phyloP scores from a whole-genome alignment of 371 early-diverging fungal species.

The Rhizopus stolonifer region DNA sequence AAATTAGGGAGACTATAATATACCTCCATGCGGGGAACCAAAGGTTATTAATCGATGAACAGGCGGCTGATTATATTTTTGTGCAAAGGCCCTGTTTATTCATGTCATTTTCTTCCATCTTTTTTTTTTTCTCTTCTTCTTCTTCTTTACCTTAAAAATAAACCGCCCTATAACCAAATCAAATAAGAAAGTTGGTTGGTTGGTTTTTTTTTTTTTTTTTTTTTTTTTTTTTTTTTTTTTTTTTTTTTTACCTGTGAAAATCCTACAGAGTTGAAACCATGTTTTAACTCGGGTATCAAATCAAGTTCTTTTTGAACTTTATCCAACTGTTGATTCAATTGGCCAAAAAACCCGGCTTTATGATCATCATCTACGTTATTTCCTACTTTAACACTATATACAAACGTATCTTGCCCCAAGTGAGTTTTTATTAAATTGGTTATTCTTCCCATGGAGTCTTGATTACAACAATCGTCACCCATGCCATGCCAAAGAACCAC shows the following conservation, averaged over 20 bases:
- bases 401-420: slow-evolving; percentile 57
- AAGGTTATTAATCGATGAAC: slow-evolving; percentile 83
- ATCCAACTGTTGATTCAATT: slow-evolving; percentile 67
- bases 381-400: slow-evolving; percentile 78
- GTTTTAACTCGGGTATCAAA: slow-evolving; percentile 51
- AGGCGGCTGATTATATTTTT: slow-evolving; percentile 77
- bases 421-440: slow-evolving; percentile 45
- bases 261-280: slow-evolving; percentile 91
- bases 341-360: slow-evolving; percentile 82
- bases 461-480: slow-evolving; percentile 87
- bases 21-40: slow-evolving; percentile 82
- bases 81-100: slow-evolving; percentile 66
- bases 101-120: not conserved
- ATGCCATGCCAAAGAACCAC: slow-evolving; percentile 88
- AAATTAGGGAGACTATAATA: not conserved
- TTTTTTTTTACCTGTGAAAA: slow-evolving; percentile 76
- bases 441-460: slow-evolving; percentile 67
- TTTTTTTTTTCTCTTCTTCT: not conserved
- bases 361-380: slow-evolving; percentile 63
- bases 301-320: slow-evolving; percentile 60
- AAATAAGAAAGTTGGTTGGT: no score
- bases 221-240: no score
- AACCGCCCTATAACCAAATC: slow-evolving; percentile 44
- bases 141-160: slow-evolving; percentile 52
- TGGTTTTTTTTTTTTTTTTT: no score